Percentiles rank a stretch among this genome's conserved stretches.
Evolutionary conservation across 2,329 filamentous ascomycete genomes (phyloP).

Genomic region (Colletotrichum liaoningense): DNA sequence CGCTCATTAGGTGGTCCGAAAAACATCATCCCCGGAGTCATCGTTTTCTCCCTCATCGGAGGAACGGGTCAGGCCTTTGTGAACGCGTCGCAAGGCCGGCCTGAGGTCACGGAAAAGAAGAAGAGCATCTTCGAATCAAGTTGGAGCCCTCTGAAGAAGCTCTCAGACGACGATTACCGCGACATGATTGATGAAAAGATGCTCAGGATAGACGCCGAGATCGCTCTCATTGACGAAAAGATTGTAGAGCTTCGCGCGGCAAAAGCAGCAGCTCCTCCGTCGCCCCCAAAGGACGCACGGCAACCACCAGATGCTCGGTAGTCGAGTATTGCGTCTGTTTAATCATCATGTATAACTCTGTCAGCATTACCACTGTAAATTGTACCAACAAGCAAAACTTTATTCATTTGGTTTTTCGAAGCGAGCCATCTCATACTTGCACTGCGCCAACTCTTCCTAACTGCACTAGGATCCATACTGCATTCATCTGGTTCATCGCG

Average conservation of each 20-base stretch:
- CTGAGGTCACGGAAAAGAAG: conserved; percentile 43
- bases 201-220: conserved; percentile 78
- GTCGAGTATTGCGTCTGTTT: not conserved
- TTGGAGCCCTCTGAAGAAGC: conserved; percentile 77
- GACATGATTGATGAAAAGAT: conserved; percentile 78
- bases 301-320: not conserved
- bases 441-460: too few relatives aligned
- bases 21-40: conserved; percentile 63
- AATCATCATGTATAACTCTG: not conserved
- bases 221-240: conserved; percentile 81
- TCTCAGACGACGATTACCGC: conserved; percentile 80
- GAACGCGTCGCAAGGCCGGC: conserved; percentile 43
- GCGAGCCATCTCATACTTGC: too few relatives aligned
- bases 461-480: not conserved
- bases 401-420: not conserved
- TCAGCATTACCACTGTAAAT: not conserved
- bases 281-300: not conserved
- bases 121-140: conserved; percentile 67
- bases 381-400: conserved; percentile 13
- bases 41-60: conserved; percentile 59
- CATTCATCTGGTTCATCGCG: not conserved
- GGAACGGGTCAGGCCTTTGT: conserved; percentile 52
- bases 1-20: conserved; percentile 58
- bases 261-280: conserved; percentile 8
- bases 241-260: conserved; percentile 60